Base-by-base conservation (phyloP, 805 yeast species). In the Teunomyces funiuensis region DNA sequence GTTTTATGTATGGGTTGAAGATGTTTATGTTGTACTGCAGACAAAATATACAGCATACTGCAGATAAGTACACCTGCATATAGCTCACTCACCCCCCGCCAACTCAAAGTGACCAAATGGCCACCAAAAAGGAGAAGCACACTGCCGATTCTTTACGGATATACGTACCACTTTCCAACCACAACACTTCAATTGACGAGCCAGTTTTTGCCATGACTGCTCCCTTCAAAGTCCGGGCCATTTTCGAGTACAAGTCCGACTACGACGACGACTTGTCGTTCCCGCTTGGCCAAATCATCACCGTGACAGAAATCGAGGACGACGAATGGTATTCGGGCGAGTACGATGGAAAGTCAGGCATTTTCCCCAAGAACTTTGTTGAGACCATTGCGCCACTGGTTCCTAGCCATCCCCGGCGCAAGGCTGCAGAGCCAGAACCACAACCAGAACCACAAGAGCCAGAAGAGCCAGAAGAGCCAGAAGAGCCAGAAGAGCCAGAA, bases 241-340 rank as follows among this genome's bases (percentile, higher is more conserved):
- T 83, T 25, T 85, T 71, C 53, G 85, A 82, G 37, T 87, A 85
- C 64, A 61, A 58, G 45, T 68, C 74, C 10, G 74, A 67, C 5
- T 88, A 80, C 48, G 88, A 82, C 20, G 98, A 93, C 59, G 99
- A 91, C 60, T 74, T 91, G 57, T 71, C 76, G 25, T 90, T 91
- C 52, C 60, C 61, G 0, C 77, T 69, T 4, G 90, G 85, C 15
- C 88, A 85, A 58, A 49, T 76, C 20, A 83, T 91, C 49, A 77
- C 80, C 3, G 97, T 91, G 19, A 80, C 83, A 4, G 80, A 78
- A 28, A 72, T 87, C 40, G 96, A 88, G 51, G 97, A 91, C 60
- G 95, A 82, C 5, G 96, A 90, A 48, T 93, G 98, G 98, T 85
- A 79, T 57, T 69, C 76, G 28, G 99, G 99, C 3, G 66, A 72